phyloP scores from a whole-genome alignment of 75 land plant genomes.

The Selaginella tamariscina region DNA sequence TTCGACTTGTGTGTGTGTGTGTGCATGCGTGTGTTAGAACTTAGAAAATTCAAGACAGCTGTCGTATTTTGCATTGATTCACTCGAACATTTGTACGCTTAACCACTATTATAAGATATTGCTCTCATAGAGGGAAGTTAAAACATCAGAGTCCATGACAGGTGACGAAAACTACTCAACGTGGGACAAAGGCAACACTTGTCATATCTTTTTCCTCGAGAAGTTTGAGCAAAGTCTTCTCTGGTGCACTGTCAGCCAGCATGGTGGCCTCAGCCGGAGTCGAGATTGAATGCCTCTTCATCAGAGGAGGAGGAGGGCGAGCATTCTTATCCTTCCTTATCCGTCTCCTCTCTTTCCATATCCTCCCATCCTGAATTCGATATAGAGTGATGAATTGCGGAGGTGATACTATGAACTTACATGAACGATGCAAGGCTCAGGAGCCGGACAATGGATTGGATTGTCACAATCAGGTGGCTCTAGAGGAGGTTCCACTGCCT shows the following conservation, averaged over 20 bases:
- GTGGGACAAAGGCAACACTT: too few species aligned
- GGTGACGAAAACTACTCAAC: too few species aligned
- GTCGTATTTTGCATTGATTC: too few species aligned
- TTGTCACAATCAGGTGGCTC: constrained; percentile 72
- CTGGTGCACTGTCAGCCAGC: constrained; percentile 66
- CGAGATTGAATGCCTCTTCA: constrained; percentile 17
- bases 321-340: constrained; percentile 26
- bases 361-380: constrained; percentile 61
- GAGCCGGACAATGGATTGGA: constrained; percentile 69
- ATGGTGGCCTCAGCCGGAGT: constrained; percentile 27
- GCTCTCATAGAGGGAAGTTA: too few species aligned
- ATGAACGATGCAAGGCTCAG: constrained; percentile 90
- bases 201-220: constrained; percentile 50
- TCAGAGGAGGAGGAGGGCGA: constrained; percentile 28
- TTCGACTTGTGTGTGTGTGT: too few species aligned
- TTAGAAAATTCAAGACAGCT: too few species aligned
- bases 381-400: neutral
- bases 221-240: constrained; percentile 37
- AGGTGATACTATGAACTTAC: constrained; percentile 29
- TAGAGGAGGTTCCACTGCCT: constrained; percentile 62
- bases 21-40: too few species aligned
- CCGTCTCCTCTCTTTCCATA: constrained; percentile 79
- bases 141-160: too few species aligned
- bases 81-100: too few species aligned
- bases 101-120: too few species aligned